Evolutionary conservation across 371 early-diverging fungal genomes (phyloP), one percentile per base, ranked within the genome.

Genomic region (Mortierella polycephala): DNA sequence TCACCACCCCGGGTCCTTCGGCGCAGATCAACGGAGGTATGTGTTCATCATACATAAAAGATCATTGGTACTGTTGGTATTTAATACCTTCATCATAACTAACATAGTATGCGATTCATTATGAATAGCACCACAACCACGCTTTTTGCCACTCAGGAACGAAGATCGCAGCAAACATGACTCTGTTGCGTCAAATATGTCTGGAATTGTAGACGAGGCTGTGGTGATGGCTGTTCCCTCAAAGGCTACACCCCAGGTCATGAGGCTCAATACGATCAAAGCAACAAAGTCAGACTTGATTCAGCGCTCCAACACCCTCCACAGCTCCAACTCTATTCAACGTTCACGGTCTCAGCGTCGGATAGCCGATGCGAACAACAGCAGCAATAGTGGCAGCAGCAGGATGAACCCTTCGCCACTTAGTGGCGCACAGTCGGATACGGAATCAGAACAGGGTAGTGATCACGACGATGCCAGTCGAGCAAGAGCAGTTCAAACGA

Each of bases 281-380:
- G 54, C 61, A n/a, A 59, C 65, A 6, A 57, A 79, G 40, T 61
- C 73, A 4, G 79, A 79, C 37, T 69, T 79, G 37, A 79, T 79
- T n/a, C 73, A 72, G 14, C 69, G 79, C n/a, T 79, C 79, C 63
- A 76, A 76, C 57, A 56, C 73, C 1, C 73, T 79, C 14, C 79
- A 79, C 60, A 79, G 66, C 46, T 58, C 72, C 49, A 79, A 79
- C 45, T 72, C 79, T 37, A 57, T 79, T 16, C 60, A 69, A 21
- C 72, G 73, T 12, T 64, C 73, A 40, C 60, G 62, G n/a, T 79
- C 79, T 21, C 69, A 71, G 54, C 71, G 73, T 49, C 57, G 57
- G 12, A 12, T 69, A 0, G 67, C 64, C n/a, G 52, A 62, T 20
- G 50, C 42, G 14, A 53, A 41, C 41, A 66, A 57, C 12, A 40